Conservation (phyloP, 2,329 filamentous ascomycete species). For the Knufia fluminis region DNA sequence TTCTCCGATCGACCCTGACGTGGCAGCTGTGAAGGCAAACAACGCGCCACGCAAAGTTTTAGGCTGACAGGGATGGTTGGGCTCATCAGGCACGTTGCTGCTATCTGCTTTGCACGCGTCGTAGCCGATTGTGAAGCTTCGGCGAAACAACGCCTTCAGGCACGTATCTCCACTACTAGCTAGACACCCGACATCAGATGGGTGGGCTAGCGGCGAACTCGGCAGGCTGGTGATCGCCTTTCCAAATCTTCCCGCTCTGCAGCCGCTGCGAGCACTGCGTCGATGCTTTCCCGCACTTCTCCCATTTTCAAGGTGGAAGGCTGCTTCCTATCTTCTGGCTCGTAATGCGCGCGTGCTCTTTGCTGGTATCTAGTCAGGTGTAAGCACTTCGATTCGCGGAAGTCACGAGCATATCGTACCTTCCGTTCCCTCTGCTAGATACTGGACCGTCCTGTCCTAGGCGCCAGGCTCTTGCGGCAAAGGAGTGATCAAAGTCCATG, state of each 20-base stretch:
- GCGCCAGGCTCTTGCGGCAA: conserved; percentile 2
- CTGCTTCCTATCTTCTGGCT: conserved; percentile 1
- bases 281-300: conserved; percentile 3
- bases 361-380: conserved; percentile 2
- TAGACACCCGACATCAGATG: conserved; percentile 3
- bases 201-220: neutral
- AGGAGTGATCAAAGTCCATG: conserved; percentile 2
- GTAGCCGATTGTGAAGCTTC: conserved; percentile 2
- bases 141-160: conserved; percentile 3
- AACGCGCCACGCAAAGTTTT: conserved; percentile 3
- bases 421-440: conserved; percentile 1
- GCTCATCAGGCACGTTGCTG: conserved; percentile 2
- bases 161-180: neutral
- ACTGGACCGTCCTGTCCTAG: neutral
- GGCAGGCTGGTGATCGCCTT: conserved; percentile 3
- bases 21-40: conserved; percentile 3
- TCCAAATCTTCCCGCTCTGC: conserved; percentile 2
- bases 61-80: conserved; percentile 3
- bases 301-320: conserved; percentile 2
- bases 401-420: conserved; percentile 2
- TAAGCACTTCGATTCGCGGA: conserved; percentile 2
- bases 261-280: conserved; percentile 3
- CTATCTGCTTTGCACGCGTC: conserved; percentile 3
- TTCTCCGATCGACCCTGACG: conserved; percentile 1
- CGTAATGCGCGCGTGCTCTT: neutral